These are phyloP conservation scores for Phenoliferia sp. DNA, from an alignment of 1,284 basidiomycete species.

Conservation along the genomic window DNA sequence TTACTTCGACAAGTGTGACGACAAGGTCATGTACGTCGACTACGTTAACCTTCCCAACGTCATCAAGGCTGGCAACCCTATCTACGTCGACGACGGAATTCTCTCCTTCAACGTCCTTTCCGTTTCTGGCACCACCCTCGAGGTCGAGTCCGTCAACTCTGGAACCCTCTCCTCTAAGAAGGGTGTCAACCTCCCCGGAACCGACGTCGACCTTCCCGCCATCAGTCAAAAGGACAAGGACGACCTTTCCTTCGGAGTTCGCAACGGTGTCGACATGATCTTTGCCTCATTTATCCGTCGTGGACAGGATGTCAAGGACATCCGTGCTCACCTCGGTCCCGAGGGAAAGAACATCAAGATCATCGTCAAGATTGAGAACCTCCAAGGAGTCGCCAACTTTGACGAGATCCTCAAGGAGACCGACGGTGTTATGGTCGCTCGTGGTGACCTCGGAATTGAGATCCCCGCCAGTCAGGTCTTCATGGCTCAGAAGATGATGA, in stretches of 20 bases:
- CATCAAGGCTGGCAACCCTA: conserved; percentile 88
- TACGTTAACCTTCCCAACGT: conserved; percentile 95
- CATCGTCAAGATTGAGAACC: conserved; percentile 97
- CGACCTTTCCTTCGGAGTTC: conserved; percentile 91
- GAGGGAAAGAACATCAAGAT: conserved; percentile 93
- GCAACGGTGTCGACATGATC: conserved; percentile 97
- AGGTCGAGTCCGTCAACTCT: conserved; percentile 86
- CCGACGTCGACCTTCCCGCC: conserved; percentile 93
- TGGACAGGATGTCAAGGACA: conserved; percentile 84
- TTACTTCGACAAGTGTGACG: conserved; percentile 73
- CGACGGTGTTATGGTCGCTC: conserved; percentile 97
- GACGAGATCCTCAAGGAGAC: conserved; percentile 90
- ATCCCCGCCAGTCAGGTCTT: conserved; percentile 97
- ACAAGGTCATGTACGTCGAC: conserved; percentile 82
- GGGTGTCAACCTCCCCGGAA: conserved; percentile 99
- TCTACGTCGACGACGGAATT: conserved; percentile 97
- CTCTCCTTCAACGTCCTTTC: conserved; percentile 87
- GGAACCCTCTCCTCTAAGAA: conserved; percentile 93
- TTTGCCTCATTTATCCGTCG: conserved; percentile 97
- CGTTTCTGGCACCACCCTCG: conserved; percentile 65
- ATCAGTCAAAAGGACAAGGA: conserved; percentile 97
- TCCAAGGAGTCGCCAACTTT: conserved; percentile 95
- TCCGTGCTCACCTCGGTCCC: conserved; percentile 81
- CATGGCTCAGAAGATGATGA: conserved; percentile 99
- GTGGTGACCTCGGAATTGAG: conserved; percentile 96